Percentiles rank a stretch among this genome's conserved stretches.
Conservation (phyloP, 352 stramenopile species). For the Aphanomyces euteiches region DNA sequence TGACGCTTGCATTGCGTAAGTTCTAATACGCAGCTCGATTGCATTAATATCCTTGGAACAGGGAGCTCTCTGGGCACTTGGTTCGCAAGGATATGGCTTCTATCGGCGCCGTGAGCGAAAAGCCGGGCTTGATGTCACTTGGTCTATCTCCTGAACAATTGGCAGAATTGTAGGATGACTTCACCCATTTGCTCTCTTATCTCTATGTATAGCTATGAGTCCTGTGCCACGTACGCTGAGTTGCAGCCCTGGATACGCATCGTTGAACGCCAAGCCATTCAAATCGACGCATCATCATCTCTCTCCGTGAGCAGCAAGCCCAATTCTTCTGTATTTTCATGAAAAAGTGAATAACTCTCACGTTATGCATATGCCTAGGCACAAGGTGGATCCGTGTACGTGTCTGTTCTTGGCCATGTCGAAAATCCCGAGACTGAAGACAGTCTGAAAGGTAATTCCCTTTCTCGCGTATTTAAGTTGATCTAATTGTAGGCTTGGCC, state of each 20-base stretch:
- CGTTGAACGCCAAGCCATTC: slow-evolving; percentile 70
- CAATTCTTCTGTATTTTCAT: slow-evolving; percentile 17
- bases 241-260: slow-evolving; percentile 66
- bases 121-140: slow-evolving; percentile 52
- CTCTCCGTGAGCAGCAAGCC: slow-evolving; percentile 26
- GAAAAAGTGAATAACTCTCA: not conserved
- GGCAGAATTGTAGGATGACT: slow-evolving; percentile 37
- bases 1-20: slow-evolving; percentile 75
- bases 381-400: slow-evolving; percentile 27
- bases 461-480: not conserved
- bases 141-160: slow-evolving; percentile 50
- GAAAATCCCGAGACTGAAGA: slow-evolving; percentile 28
- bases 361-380: not conserved
- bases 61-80: slow-evolving; percentile 73
- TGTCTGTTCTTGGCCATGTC: slow-evolving; percentile 24
- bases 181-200: not conserved
- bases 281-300: slow-evolving; percentile 52
- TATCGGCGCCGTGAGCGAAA: slow-evolving; percentile 70
- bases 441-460: slow-evolving; percentile 16
- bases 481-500: slow-evolving; percentile 48
- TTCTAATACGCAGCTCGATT: not conserved
- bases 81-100: slow-evolving; percentile 78
- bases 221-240: slow-evolving; percentile 57
- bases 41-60: slow-evolving; percentile 30
- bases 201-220: slow-evolving; percentile 37